Evolutionary conservation across 352 stramenopile species (phyloP), one percentile per base, ranked within the genome.

Genomic region (Phytopythium mirpurense): DNA sequence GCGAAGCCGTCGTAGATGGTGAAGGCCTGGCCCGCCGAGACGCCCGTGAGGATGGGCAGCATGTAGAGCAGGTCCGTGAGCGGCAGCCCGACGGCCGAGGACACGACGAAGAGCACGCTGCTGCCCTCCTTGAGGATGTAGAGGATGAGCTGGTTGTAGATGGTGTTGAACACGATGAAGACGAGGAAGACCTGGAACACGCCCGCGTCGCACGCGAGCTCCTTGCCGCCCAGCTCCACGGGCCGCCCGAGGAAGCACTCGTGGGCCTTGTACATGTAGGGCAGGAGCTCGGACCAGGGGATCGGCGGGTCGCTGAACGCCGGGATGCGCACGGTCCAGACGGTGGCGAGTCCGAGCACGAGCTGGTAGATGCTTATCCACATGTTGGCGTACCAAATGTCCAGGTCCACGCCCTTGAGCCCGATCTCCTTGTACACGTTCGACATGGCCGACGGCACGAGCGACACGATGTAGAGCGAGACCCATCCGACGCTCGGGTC

Each of bases 381-480:
- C 37, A 84, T 84, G 52, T 93, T 93, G 34, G 82, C 74, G 62
- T 92, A 95, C 81, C 82, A 95, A 49, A 93, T 90, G 58, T 95
- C 85, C 29, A 95, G 60, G 47, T 93, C 83, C 58, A 90, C 79
- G 60, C 88, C 81, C 57, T 95, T 95, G 19, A 95, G 67, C 14
- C 78, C 85, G 47, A 95, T 90, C 58, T 95, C 85, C 62, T 95
- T 95, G 74, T 93, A 95, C 24, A 91, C 83, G 35, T 95, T 95
- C 27, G 82, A 91, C 5, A 68, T 67, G 2, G 85, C 85, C 0
- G 78, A 62, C 3, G 83, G 83, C 3, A 93, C 46, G 23, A 90
- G 55, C 21, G 83, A 89, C 37, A 87, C 46, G 43, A 95, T 83
- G 65, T 85, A 92, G 21, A 95, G 67, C 53, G 64, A 61, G 55